Base-by-base conservation (phyloP, 371 early-diverging fungal genomes). In the Haplosporangium sp. region DNA sequence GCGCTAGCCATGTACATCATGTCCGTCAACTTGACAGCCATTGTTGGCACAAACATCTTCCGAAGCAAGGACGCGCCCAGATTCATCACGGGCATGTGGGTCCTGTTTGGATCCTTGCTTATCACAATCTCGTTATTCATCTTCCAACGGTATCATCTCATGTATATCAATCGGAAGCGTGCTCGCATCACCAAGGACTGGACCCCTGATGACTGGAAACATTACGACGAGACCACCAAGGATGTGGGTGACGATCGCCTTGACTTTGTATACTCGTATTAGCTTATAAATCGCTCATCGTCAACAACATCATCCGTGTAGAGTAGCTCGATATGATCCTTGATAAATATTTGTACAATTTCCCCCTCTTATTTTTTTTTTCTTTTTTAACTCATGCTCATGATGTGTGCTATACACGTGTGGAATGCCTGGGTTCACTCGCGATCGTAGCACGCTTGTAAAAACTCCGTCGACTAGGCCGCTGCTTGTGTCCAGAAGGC, bases 1-100 rank as follows among this genome's bases (percentile, higher is more conserved):
- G 85, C 84, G 16, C 67, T 86, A 11, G 84, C 83, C 51, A 72
- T 82, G 82, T 82, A 82, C 46, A 82, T 82, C 50, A 82, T 82
- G 41, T 81, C 76, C 0, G 82, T 82, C 54, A 82, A 82, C 40
- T 14, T 76, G 40, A 70, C 80, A 12, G 74, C 75, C 38, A 74
- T 85, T 59, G 83, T 69, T 20, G 73, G 73, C 14, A 67, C 82
- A 3, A 85, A 85, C 23, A 65, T 86, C 40, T 82, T 81, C 69
- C 81, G 84, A n/a, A 74, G 42, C 43, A 67, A 81, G 37, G 56
- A 74, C 43, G 72, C 74, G 3, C 81, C 75, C 0, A 62, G 81
- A 0, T 81, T 81, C 41, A 64, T 74, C 16, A 53, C 42, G 1
- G 75, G 81, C 10, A 71, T 71, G 68, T 81, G 81, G 81, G 36